phyloP scores from a whole-genome alignment of 2,329 filamentous ascomycete genomes.

The Xylaria sp. region DNA sequence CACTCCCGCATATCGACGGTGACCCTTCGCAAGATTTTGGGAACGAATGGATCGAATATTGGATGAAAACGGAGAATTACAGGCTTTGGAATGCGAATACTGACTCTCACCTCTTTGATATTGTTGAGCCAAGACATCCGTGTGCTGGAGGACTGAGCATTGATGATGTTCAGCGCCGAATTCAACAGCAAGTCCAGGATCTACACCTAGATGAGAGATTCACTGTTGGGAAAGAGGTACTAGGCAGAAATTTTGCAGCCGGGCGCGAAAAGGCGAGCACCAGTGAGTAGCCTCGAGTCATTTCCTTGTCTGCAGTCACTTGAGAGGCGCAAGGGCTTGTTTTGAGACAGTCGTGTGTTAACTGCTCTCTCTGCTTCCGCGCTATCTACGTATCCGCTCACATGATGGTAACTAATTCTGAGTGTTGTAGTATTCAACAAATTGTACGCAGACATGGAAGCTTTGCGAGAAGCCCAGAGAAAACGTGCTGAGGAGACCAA shows the following conservation, averaged over 20 bases:
- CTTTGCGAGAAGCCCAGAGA: constrained; percentile 74
- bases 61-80: constrained; percentile 89
- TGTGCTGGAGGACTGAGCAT: constrained; percentile 91
- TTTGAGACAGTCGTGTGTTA: not conserved
- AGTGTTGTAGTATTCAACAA: constrained; percentile 69
- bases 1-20: constrained; percentile 73
- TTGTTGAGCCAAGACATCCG: constrained; percentile 90
- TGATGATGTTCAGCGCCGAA: constrained; percentile 88
- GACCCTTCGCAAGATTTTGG: constrained; percentile 87
- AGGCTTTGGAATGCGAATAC: constrained; percentile 82
- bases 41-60: constrained; percentile 82
- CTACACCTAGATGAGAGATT: constrained; percentile 92
- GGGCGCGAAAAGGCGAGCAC: constrained; percentile 87
- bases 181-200: constrained; percentile 91
- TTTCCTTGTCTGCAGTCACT: not conserved
- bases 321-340: not conserved
- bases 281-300: constrained; percentile 38
- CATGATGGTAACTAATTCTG: not conserved
- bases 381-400: not conserved
- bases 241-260: constrained; percentile 87
- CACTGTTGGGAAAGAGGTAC: constrained; percentile 78
- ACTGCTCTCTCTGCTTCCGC: not conserved
- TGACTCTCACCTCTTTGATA: constrained; percentile 89
- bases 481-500: constrained; percentile 64
- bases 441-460: constrained; percentile 89